A percentile compares a stretch with the other conserved stretches of the same genome.
These are phyloP conservation scores for Fusarium sacchari DNA, from an alignment of 2,329 filamentous ascomycete species.

Conservation along the genomic window DNA sequence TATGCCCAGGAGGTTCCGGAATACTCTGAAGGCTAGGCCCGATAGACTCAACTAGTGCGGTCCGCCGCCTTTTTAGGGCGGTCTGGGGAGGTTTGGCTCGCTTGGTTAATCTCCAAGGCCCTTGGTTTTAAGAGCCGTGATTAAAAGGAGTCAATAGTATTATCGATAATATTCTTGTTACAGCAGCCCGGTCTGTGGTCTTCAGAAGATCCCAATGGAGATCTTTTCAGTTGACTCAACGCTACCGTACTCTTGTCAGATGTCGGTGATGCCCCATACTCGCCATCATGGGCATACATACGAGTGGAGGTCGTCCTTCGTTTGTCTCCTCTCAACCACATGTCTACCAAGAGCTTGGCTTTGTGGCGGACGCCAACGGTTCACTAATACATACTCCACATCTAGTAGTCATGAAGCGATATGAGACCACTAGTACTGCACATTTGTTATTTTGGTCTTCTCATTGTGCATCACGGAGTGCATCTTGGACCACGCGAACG, in stretches of 20 bases:
- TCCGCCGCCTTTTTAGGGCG: constrained; percentile 22
- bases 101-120: constrained; percentile 29
- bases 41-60: constrained; percentile 21
- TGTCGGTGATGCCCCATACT: constrained; percentile 10
- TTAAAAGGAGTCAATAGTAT: constrained; percentile 30
- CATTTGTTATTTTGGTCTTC: constrained; percentile 26
- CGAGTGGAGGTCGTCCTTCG: constrained; percentile 8
- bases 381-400: constrained; percentile 22
- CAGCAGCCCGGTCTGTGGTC: constrained; percentile 11
- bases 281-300: background rate
- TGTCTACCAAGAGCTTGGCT: constrained; percentile 22
- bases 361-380: constrained; percentile 36
- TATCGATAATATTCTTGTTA: constrained; percentile 14
- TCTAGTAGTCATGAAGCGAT: constrained; percentile 6
- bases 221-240: background rate
- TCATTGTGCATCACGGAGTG: constrained; percentile 23
- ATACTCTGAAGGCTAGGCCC: constrained; percentile 22
- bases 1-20: constrained; percentile 22
- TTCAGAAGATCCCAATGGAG: constrained; percentile 30
- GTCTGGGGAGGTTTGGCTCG: constrained; percentile 17
- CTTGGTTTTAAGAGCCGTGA: constrained; percentile 19
- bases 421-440: constrained; percentile 29
- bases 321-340: constrained; percentile 14
- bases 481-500: constrained; percentile 19
- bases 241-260: background rate